phyloP scores from a whole-genome alignment of 257 asterid genomes.

The Pogostemon cablin region DNA sequence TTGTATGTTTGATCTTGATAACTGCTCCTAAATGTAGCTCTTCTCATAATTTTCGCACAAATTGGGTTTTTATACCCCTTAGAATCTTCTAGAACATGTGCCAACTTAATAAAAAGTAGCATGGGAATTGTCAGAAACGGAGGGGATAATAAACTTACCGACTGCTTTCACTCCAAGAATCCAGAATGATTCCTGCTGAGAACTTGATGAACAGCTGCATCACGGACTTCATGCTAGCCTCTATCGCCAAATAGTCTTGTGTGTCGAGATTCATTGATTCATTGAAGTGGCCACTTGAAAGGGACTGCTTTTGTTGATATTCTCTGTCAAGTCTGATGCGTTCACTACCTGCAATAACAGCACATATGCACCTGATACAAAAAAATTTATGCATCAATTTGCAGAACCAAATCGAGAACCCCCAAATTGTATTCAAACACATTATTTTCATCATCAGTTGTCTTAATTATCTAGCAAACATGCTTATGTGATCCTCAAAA shows the following conservation, averaged over 20 bases:
- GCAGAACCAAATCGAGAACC: background rate
- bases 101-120: background rate
- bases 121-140: background rate
- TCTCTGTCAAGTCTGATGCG: constrained; percentile 86
- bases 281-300: constrained; percentile 70
- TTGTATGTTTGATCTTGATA: too few relatives aligned
- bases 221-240: constrained; percentile 76
- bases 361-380: constrained; percentile 79
- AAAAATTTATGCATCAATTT: constrained; percentile 24
- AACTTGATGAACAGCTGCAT: constrained; percentile 90
- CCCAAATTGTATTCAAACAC: too few relatives aligned
- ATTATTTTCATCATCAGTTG: too few relatives aligned
- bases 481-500: too few relatives aligned
- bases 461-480: too few relatives aligned
- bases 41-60: too few relatives aligned
- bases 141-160: constrained; percentile 46
- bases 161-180: constrained; percentile 77
- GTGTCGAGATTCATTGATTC: constrained; percentile 65
- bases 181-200: constrained; percentile 84
- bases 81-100: background rate
- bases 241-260: constrained; percentile 61
- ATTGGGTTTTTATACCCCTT: too few relatives aligned
- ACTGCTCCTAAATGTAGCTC: too few relatives aligned
- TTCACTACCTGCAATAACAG: constrained; percentile 92
- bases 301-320: constrained; percentile 68